phyloP scores from a whole-genome alignment of 2,329 filamentous ascomycete genomes.

The Dothideomycetes sp. region DNA sequence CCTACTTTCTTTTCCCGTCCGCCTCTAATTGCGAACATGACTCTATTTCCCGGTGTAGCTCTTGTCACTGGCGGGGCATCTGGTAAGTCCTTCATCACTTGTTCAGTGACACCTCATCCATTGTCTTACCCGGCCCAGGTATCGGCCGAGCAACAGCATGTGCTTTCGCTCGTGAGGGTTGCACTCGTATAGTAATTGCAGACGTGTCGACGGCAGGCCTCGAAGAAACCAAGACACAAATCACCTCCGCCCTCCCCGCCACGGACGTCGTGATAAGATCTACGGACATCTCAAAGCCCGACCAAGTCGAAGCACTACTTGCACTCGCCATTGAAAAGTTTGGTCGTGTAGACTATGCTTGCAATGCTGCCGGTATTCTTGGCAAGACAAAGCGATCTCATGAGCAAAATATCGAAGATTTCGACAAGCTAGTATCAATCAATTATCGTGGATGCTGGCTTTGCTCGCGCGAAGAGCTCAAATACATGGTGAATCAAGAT shows the following conservation, averaged over 20 bases:
- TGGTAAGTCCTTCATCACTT: conserved; percentile 11
- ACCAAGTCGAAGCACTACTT: conserved; percentile 24
- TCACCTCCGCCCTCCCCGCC: conserved; percentile 15
- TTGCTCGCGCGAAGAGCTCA: conserved; percentile 31
- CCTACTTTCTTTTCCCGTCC: no score
- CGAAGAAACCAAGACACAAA: conserved; percentile 22
- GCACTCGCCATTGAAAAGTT: conserved; percentile 22
- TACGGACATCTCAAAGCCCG: conserved; percentile 26
- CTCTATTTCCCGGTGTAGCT: conserved; percentile 21
- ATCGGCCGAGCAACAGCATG: conserved; percentile 33
- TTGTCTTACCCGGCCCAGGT: conserved; percentile 18
- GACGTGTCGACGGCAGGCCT: conserved; percentile 26
- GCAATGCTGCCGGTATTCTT: conserved; percentile 36
- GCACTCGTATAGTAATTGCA: conserved; percentile 29
- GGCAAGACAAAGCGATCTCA: conserved; percentile 26
- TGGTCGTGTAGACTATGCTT: conserved; percentile 35
- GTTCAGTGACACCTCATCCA: conserved; percentile 3
- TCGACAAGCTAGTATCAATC: conserved; percentile 31
- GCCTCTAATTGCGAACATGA: no score
- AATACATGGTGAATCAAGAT: conserved; percentile 34
- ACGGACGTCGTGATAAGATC: conserved; percentile 16
- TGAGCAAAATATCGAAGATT: conserved; percentile 25
- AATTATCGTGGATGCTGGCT: conserved; percentile 38
- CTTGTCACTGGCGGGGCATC: conserved; percentile 23
- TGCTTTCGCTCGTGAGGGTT: conserved; percentile 35